Conservation (phyloP, 1,284 basidiomycete genomes). For the Xerocomus tenax region DNA sequence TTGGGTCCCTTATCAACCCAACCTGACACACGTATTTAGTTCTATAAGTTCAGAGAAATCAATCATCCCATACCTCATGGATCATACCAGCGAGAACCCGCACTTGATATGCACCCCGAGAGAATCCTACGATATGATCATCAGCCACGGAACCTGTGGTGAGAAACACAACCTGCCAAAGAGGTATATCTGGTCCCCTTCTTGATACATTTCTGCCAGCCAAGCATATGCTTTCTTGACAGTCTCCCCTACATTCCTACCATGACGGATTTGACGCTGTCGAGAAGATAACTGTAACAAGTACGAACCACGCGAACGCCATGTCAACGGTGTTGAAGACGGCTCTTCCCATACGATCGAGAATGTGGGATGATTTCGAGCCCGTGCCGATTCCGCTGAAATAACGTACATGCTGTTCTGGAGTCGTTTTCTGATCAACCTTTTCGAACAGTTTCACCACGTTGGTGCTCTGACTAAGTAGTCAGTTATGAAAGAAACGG, state of each 20-base stretch:
- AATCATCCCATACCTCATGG: background rate
- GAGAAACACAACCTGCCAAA: conserved; percentile 28
- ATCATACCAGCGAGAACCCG: background rate
- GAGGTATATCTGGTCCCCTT: conserved; percentile 18
- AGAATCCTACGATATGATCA: conserved; percentile 31
- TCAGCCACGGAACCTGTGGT: no score
- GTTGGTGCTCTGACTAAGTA: conserved; percentile 23
- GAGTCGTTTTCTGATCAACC: conserved; percentile 13
- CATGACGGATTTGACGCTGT: background rate
- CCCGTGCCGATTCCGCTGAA: conserved; percentile 32
- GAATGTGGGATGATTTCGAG: conserved; percentile 13
- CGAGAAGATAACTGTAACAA: background rate
- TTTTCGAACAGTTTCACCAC: conserved; percentile 24
- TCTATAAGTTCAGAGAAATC: background rate
- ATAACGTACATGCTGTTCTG: conserved; percentile 26
- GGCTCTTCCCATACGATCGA: conserved; percentile 2
- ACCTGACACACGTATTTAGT: background rate
- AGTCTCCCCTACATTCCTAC: conserved; percentile 24
- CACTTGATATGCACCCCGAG: conserved; percentile 19
- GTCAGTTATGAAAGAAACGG: background rate
- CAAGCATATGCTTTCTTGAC: conserved; percentile 34
- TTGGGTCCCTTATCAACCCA: background rate
- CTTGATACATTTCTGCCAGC: conserved; percentile 32
- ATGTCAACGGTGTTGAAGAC: conserved; percentile 16
- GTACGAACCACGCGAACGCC: conserved; percentile 23